phyloP scores from a whole-genome alignment of 169 alveolate genomes.

The Cryptosporidium sp. region DNA sequence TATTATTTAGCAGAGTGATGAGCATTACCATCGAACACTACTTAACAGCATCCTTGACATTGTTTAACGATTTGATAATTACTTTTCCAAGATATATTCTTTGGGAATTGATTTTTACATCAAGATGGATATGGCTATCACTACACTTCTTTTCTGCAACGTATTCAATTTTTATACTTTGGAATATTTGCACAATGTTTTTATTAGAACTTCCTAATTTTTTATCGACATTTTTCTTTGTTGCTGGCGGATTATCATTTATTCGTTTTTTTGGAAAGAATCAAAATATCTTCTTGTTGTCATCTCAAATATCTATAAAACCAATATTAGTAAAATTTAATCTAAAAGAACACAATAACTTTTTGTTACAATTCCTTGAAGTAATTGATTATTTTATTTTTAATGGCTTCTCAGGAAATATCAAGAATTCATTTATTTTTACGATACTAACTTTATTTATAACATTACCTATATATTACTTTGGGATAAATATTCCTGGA shows the following conservation, averaged over 20 bases:
- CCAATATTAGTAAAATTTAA: not conserved
- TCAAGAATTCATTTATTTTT: not conserved
- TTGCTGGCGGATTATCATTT: constrained; percentile 54
- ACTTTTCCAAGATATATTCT: constrained; percentile 65
- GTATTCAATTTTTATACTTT: constrained; percentile 10
- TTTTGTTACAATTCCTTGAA: not conserved
- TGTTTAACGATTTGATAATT: constrained; percentile 42
- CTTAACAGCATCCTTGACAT: constrained; percentile 56
- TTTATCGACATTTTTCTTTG: constrained; percentile 33
- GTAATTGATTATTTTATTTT: constrained; percentile 15
- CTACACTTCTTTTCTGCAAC: constrained; percentile 51
- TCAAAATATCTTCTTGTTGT: constrained; percentile 41
- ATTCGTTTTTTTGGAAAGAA: constrained; percentile 61
- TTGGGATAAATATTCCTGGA: constrained; percentile 56
- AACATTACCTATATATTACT: constrained; percentile 24
- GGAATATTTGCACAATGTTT: constrained; percentile 53
- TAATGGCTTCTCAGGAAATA: constrained; percentile 25
- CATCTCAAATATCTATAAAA: constrained; percentile 6
- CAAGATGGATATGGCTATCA: constrained; percentile 70
- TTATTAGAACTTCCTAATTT: constrained; percentile 5
- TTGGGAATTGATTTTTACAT: constrained; percentile 72
- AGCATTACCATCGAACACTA: constrained; percentile 42
- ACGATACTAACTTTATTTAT: constrained; percentile 32
- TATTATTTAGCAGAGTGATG: constrained; percentile 48
- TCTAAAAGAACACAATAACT: not conserved